A percentile compares a stretch with the other conserved stretches of the same genome.
These are phyloP conservation scores for Solanum tacnaense DNA, from an alignment of 257 asterid genomes.

Conservation along the genomic window DNA sequence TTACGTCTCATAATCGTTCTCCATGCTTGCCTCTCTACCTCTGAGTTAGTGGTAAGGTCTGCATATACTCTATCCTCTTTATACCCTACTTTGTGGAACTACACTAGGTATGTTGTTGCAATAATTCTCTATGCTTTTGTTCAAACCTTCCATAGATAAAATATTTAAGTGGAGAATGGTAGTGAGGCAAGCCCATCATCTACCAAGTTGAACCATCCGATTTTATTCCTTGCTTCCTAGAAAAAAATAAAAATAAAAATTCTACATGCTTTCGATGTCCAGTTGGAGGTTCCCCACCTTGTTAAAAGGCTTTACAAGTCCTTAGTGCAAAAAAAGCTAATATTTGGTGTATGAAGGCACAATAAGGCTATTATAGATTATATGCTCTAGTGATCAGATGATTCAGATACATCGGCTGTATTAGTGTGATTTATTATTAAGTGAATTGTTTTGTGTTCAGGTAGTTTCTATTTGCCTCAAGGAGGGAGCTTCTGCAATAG, in stretches of 20 bases:
- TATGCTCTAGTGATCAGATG: background rate
- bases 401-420: background rate
- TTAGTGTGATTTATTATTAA: background rate
- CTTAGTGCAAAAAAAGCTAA: background rate
- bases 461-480: constrained; percentile 16
- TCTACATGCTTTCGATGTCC: background rate
- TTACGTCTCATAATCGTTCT: background rate
- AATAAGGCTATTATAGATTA: background rate
- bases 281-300: background rate
- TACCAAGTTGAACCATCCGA: background rate
- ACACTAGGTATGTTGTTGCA: background rate
- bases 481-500: constrained; percentile 14
- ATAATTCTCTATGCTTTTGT: background rate
- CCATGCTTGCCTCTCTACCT: background rate
- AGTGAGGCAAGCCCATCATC: background rate
- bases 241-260: background rate
- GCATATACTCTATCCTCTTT: background rate
- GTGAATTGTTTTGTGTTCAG: constrained; percentile 1
- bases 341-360: background rate
- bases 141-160: background rate
- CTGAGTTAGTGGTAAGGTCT: background rate
- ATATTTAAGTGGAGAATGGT: background rate
- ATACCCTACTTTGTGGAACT: background rate
- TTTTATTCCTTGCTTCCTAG: background rate
- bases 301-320: background rate